phyloP scores from a whole-genome alignment of 2,329 filamentous ascomycete genomes.

The Fusarium tjaetaba region DNA sequence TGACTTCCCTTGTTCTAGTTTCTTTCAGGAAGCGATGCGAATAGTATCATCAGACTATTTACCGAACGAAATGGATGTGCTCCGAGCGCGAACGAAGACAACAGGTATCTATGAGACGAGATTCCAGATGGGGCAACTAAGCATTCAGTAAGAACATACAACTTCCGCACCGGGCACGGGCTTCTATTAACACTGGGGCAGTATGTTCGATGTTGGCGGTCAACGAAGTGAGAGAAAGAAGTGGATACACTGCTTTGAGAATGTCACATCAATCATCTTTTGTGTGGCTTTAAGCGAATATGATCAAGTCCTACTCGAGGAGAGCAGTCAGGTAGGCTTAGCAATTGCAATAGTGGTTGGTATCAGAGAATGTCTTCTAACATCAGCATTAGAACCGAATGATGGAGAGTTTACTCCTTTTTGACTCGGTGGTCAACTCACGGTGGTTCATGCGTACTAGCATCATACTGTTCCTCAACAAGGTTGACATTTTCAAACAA shows the following conservation, averaged over 20 bases:
- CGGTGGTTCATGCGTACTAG: conserved; percentile 99
- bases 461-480: conserved; percentile 98
- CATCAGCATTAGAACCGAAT: conserved; percentile 84
- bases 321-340: conserved; percentile 82
- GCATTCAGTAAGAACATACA: conserved; percentile 83
- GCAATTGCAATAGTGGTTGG: background rate
- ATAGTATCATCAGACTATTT: conserved; percentile 89
- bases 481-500: conserved; percentile 97
- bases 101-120: conserved; percentile 99
- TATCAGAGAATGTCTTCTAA: conserved; percentile 3
- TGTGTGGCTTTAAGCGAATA: conserved; percentile 98
- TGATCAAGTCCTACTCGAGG: conserved; percentile 95
- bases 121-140: conserved; percentile 98
- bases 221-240: conserved; percentile 98
- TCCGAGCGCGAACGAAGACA: conserved; percentile 95
- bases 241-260: conserved; percentile 99
- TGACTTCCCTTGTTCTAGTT: conserved; percentile 64
- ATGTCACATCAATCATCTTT: conserved; percentile 99
- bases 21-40: conserved; percentile 91
- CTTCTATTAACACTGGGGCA: conserved; percentile 52
- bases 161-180: background rate
- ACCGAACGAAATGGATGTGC: conserved; percentile 92
- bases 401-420: conserved; percentile 97
- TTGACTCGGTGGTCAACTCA: conserved; percentile 98
- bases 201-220: conserved; percentile 99